phyloP scores from a whole-genome alignment of 2,329 filamentous ascomycete species.

The Diaporthe nobilis region DNA sequence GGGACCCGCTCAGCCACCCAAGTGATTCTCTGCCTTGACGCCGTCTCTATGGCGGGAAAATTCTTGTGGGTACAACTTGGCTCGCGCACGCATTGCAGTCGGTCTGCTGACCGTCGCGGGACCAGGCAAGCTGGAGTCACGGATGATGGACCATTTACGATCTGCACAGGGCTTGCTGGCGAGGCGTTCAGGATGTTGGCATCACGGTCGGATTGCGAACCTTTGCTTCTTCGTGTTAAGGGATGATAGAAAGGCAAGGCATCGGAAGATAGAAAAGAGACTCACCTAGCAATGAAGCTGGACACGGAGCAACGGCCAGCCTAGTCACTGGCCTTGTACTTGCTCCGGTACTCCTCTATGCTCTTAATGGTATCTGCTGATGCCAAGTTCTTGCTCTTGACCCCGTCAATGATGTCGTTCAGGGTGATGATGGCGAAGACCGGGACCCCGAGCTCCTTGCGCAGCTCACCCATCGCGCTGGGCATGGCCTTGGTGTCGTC shows the following conservation, averaged over 20 bases:
- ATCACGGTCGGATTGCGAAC: conserved; percentile 34
- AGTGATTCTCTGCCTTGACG: conserved; percentile 37
- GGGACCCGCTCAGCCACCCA: conserved; percentile 34
- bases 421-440: conserved; percentile 88
- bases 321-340: conserved; percentile 74
- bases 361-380: conserved; percentile 73
- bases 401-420: conserved; percentile 82
- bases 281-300: conserved; percentile 39
- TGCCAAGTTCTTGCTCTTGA: conserved; percentile 72
- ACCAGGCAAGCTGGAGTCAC: conserved; percentile 26
- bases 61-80: conserved; percentile 17
- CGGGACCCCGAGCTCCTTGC: conserved; percentile 85
- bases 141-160: conserved; percentile 33
- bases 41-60: conserved; percentile 27
- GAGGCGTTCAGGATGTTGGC: conserved; percentile 42
- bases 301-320: conserved; percentile 3
- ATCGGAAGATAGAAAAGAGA: conserved; percentile 36
- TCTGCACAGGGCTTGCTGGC: conserved; percentile 40
- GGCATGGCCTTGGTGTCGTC: conserved; percentile 79
- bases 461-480: conserved; percentile 89
- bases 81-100: background rate
- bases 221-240: conserved; percentile 40
- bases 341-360: conserved; percentile 80
- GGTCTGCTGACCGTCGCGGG: conserved; percentile 27
- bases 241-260: conserved; percentile 41